phyloP scores from a whole-genome alignment of 192 early-diverging fungal genomes.

The Backusella sp. region DNA sequence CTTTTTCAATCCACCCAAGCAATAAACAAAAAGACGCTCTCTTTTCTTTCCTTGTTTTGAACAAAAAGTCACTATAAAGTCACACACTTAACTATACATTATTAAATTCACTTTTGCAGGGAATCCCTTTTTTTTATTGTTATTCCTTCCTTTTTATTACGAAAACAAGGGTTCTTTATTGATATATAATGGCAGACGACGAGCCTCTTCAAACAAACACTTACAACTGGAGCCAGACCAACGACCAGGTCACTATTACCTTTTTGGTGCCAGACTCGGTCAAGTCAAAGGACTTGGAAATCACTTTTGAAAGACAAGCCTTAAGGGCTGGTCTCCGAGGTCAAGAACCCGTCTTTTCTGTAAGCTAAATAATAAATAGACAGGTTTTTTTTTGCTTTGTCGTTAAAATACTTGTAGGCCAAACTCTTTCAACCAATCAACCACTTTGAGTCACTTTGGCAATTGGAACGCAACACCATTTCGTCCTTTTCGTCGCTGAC shows the following conservation, averaged over 20 bases:
- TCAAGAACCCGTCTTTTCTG: constrained; percentile 37
- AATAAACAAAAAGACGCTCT: neutral
- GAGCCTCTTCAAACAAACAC: constrained; percentile 36
- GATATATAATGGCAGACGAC: constrained; percentile 11
- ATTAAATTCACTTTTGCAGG: neutral
- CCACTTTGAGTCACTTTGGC: constrained; percentile 38
- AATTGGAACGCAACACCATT: constrained; percentile 32
- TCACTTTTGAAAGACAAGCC: constrained; percentile 29
- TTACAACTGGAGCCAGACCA: constrained; percentile 37
- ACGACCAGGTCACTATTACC: constrained; percentile 38
- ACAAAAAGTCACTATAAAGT: neutral
- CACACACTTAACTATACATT: neutral
- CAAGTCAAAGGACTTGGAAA: constrained; percentile 37
- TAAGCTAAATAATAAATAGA: neutral
- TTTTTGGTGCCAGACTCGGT: constrained; percentile 35
- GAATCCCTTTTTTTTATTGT: neutral
- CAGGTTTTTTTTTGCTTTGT: neutral
- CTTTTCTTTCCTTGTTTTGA: neutral
- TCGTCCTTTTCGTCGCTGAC: constrained; percentile 36
- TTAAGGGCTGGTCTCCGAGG: constrained; percentile 38
- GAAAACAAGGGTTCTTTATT: neutral
- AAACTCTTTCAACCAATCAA: constrained; percentile 36
- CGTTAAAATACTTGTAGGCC: constrained; percentile 11
- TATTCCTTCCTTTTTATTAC: neutral
- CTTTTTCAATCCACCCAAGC: neutral